These are phyloP conservation scores for Guyanaporus albipodus DNA, from an alignment of 768 basidiomycete genomes.

Conservation along the genomic window DNA sequence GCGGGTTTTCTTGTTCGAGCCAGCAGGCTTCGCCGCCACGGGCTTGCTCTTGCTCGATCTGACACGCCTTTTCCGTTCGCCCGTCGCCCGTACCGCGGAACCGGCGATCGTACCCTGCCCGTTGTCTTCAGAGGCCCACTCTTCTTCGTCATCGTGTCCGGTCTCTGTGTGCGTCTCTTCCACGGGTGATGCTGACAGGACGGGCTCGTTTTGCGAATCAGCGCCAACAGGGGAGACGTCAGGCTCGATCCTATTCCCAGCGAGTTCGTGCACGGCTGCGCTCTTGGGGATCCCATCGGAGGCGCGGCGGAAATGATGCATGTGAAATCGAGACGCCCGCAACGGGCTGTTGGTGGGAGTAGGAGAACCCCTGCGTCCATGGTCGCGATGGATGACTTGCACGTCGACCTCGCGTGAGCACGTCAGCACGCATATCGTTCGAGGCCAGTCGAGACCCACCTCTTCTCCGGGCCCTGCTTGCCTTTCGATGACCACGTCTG, in stretches of 20 bases:
- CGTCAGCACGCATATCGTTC: conserved; percentile 13
- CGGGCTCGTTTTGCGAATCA: conserved; percentile 10
- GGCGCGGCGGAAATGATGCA: conserved; percentile 16
- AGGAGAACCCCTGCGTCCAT: conserved; percentile 9
- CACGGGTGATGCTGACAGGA: conserved; percentile 1
- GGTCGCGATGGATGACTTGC: conserved; percentile 51
- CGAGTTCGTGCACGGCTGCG: conserved; percentile 24
- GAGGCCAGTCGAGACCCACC: conserved; percentile 39
- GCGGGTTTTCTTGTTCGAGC: conserved; percentile 8
- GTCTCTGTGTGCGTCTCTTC: conserved; percentile 5
- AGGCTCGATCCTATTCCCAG: conserved; percentile 14
- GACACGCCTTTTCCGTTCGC: conserved; percentile 23
- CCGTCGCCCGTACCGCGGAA: conserved; percentile 2
- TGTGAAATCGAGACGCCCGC: conserved; percentile 7
- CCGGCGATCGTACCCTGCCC: conserved; percentile 17
- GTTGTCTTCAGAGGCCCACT: conserved; percentile 60
- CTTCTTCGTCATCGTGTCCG: conserved; percentile 48
- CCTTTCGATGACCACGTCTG: conserved; percentile 61
- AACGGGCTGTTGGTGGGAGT: neutral
- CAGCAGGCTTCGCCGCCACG: conserved; percentile 1
- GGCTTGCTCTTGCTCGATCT: conserved; percentile 22
- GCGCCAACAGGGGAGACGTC: conserved; percentile 15
- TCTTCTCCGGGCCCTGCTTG: conserved; percentile 58
- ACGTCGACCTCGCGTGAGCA: conserved; percentile 52
- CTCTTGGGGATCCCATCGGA: conserved; percentile 20